Percentiles rank a stretch among this genome's conserved stretches.
These are phyloP conservation scores for Solanum pinnatisectum DNA, from an alignment of 257 asterid genomes.

Conservation along the genomic window DNA sequence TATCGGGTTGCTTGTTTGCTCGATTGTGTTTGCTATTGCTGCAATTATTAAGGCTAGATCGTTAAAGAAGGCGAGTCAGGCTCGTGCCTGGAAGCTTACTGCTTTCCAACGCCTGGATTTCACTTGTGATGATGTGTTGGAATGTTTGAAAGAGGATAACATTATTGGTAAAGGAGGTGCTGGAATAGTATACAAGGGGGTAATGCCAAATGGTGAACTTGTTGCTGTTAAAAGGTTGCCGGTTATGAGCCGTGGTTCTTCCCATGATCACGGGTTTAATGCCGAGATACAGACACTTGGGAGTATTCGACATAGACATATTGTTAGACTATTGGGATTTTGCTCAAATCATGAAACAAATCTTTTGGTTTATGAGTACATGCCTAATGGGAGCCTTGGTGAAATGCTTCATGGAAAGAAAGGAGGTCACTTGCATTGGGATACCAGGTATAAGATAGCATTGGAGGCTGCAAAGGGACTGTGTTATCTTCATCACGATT, in stretches of 20 bases:
- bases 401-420: slow-evolving; percentile 21
- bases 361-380: slow-evolving; percentile 70
- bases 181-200: slow-evolving; percentile 83
- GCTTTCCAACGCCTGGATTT: slow-evolving; percentile 90
- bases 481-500: slow-evolving; percentile 22
- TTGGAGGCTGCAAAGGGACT: slow-evolving; percentile 23
- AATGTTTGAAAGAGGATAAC: slow-evolving; percentile 73
- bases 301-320: slow-evolving; percentile 18
- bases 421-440: slow-evolving; percentile 20
- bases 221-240: slow-evolving; percentile 18
- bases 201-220: slow-evolving; percentile 9
- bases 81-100: slow-evolving; percentile 90
- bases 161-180: slow-evolving; percentile 97
- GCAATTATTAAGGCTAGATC: slow-evolving; percentile 79
- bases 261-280: slow-evolving; percentile 21
- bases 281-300: slow-evolving; percentile 23
- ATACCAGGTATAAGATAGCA: slow-evolving; percentile 16
- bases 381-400: slow-evolving; percentile 60
- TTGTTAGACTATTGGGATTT: slow-evolving; percentile 16
- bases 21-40: slow-evolving; percentile 80
- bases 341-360: slow-evolving; percentile 21
- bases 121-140: slow-evolving; percentile 78
- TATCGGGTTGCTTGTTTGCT: slow-evolving; percentile 68
- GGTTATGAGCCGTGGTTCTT: slow-evolving; percentile 13
- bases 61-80: slow-evolving; percentile 59